phyloP scores from a whole-genome alignment of 768 basidiomycete species.

The Auriscalpium vulgare region DNA sequence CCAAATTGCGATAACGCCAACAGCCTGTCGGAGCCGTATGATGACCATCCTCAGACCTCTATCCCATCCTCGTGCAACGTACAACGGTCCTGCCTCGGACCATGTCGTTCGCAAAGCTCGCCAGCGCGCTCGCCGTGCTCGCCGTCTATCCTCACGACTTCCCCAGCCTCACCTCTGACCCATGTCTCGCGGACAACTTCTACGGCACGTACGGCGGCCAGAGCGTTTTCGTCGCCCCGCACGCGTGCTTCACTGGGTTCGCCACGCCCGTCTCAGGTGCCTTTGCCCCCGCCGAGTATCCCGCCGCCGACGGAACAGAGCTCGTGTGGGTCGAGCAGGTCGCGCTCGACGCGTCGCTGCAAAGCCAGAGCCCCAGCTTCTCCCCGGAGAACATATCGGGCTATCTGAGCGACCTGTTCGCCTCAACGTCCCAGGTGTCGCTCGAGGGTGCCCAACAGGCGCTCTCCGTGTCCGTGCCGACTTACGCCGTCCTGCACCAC shows the following conservation, averaged over 20 bases:
- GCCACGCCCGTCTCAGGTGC: not conserved
- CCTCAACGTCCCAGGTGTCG: constrained; percentile 1
- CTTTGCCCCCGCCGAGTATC: constrained; percentile 17
- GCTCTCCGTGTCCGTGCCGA: constrained; percentile 13
- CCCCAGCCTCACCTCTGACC: constrained; percentile 26
- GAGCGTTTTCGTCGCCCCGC: constrained; percentile 39
- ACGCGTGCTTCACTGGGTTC: constrained; percentile 29
- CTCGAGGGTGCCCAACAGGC: constrained; percentile 2
- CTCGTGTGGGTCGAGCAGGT: constrained; percentile 33
- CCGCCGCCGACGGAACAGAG: constrained; percentile 30
- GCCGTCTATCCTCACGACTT: constrained; percentile 40
- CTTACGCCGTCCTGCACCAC: constrained; percentile 33
- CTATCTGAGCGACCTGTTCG: constrained; percentile 9
- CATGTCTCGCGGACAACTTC: constrained; percentile 43
- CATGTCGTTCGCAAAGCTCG: constrained; percentile 9
- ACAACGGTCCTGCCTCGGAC: no score
- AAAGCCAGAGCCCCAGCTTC: constrained; percentile 6
- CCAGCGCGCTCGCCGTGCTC: constrained; percentile 15
- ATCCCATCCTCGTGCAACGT: no score
- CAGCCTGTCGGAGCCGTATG: no score
- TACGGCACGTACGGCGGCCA: constrained; percentile 49
- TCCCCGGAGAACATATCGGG: not conserved
- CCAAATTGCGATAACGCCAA: no score
- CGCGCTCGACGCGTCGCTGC: constrained; percentile 34
- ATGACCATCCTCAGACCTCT: no score